Evolutionary conservation across 192 early-diverging fungal species (phyloP).

Genomic region (Podila epicladia): DNA sequence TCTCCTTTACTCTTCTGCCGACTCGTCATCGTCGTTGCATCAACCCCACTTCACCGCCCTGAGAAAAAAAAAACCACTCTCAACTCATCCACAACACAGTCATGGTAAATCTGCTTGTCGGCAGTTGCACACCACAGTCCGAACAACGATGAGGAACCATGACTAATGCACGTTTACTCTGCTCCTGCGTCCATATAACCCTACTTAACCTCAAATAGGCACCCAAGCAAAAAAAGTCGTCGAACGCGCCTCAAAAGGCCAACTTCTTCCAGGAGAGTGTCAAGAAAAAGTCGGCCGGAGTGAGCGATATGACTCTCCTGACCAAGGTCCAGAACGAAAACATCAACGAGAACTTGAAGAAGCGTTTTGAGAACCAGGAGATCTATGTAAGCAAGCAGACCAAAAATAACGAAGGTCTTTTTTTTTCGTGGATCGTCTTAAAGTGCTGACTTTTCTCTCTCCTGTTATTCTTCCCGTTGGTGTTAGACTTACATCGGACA

Average conservation of each 20-base stretch:
- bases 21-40: too few relatives aligned
- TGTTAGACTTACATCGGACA: conserved; percentile 94
- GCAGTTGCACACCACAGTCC: too few relatives aligned
- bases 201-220: conserved; percentile 14
- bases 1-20: too few relatives aligned
- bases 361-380: conserved; percentile 84
- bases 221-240: conserved; percentile 41
- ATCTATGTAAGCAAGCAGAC: conserved; percentile 80
- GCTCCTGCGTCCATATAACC: too few relatives aligned
- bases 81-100: too few relatives aligned
- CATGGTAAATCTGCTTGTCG: too few relatives aligned
- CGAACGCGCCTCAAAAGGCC: conserved; percentile 45
- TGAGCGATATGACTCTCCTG: conserved; percentile 91
- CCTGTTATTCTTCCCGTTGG: neutral
- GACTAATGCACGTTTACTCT: too few relatives aligned
- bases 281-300: conserved; percentile 82
- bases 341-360: conserved; percentile 94
- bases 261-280: conserved; percentile 67
- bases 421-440: conserved; percentile 1
- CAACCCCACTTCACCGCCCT: too few relatives aligned
- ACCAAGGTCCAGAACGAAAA: conserved; percentile 95
- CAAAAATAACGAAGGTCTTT: neutral
- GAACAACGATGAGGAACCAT: too few relatives aligned
- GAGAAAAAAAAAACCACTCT: too few relatives aligned
- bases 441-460: neutral